Evolutionary conservation across 2,329 filamentous ascomycete genomes (phyloP).

Genomic region (Ceratocystis eucalypticola): DNA sequence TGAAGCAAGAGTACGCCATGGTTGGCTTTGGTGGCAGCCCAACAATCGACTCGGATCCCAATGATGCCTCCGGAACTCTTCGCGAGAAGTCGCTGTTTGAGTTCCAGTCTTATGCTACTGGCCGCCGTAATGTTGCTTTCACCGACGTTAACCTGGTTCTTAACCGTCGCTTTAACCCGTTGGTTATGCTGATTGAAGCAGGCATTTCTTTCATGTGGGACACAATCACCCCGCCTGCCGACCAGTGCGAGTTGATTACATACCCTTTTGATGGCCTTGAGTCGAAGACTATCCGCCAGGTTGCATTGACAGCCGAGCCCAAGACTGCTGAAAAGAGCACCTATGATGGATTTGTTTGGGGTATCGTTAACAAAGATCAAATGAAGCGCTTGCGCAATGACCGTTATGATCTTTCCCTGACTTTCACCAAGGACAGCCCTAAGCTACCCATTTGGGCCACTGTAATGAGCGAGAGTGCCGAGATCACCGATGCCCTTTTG

Average conservation of each 20-base stretch:
- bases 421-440: conserved; percentile 78
- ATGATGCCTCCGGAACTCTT: conserved; percentile 38
- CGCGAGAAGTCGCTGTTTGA: conserved; percentile 82
- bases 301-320: conserved; percentile 43
- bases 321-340: conserved; percentile 48
- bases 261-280: conserved; percentile 93
- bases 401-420: conserved; percentile 87
- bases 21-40: conserved; percentile 60
- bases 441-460: conserved; percentile 85
- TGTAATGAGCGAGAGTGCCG: conserved; percentile 92
- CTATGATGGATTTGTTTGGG: conserved; percentile 90
- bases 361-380: conserved; percentile 82
- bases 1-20: conserved; percentile 71
- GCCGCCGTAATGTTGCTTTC: conserved; percentile 85
- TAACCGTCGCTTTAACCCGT: conserved; percentile 76
- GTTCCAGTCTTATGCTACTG: conserved; percentile 76
- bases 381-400: conserved; percentile 87
- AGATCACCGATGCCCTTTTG: conserved; percentile 77
- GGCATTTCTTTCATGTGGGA: conserved; percentile 68
- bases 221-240: conserved; percentile 51
- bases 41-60: conserved; percentile 33
- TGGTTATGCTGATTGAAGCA: conserved; percentile 47
- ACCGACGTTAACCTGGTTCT: conserved; percentile 72
- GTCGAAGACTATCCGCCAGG: conserved; percentile 55
- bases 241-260: conserved; percentile 61